phyloP scores from a whole-genome alignment of 495 filamentous ascomycete genomes.

The Talaromyces ruber region DNA sequence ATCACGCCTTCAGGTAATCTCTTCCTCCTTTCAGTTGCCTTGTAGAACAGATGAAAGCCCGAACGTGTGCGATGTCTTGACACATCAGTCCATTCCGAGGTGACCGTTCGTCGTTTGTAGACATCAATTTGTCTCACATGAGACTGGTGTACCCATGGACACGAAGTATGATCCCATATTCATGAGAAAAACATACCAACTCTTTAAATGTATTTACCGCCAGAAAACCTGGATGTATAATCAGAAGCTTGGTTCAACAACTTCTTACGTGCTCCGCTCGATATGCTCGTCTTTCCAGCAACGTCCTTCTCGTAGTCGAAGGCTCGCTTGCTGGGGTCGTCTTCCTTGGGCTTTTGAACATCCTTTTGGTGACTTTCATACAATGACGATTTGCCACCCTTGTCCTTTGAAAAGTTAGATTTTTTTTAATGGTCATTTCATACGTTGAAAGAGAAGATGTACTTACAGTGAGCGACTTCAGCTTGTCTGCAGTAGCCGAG shows the following conservation, averaged over 20 bases:
- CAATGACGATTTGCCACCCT: slow-evolving; percentile 53
- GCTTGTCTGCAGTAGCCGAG: slow-evolving; percentile 40
- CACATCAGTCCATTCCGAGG: neutral
- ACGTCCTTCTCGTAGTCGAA: slow-evolving; percentile 98
- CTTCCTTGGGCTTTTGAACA: slow-evolving; percentile 53
- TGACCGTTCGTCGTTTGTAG: neutral
- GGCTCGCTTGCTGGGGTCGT: slow-evolving; percentile 81
- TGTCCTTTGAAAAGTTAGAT: slow-evolving; percentile 29
- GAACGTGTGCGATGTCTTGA: neutral
- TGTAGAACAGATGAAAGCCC: neutral
- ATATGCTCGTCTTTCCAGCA: slow-evolving; percentile 62
- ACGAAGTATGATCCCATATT: neutral
- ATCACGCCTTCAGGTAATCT: neutral
- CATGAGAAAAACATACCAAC: neutral
- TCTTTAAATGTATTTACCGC: slow-evolving; percentile 50
- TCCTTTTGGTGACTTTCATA: slow-evolving; percentile 51
- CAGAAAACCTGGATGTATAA: slow-evolving; percentile 75
- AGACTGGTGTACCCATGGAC: neutral
- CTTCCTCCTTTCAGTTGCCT: neutral
- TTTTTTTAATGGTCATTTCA: neutral
- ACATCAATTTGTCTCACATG: neutral
- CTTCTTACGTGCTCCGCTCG: slow-evolving; percentile 65
- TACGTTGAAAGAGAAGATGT: neutral
- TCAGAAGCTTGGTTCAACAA: slow-evolving; percentile 72
- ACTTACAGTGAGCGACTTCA: slow-evolving; percentile 51